A percentile compares a stretch with the other conserved stretches of the same genome.
Conservation (phyloP, 768 basidiomycete species). For the Rossbeevera mucosa region DNA sequence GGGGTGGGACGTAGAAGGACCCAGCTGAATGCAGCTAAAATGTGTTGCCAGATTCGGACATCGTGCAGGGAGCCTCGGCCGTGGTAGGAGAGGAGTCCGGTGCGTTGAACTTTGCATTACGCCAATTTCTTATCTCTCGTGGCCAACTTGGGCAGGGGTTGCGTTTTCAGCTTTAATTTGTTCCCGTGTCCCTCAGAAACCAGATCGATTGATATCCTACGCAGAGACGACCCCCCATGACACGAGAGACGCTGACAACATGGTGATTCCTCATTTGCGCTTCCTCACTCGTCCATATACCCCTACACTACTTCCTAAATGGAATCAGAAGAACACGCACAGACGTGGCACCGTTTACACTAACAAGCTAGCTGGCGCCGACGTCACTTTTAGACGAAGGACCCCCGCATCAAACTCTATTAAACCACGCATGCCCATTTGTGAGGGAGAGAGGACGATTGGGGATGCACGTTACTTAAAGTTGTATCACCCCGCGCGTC, state of each 20-base stretch:
- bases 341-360: too few relatives aligned
- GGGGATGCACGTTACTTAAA: background rate
- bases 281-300: too few relatives aligned
- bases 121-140: background rate
- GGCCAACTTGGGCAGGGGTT: too few relatives aligned
- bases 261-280: background rate
- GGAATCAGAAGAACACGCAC: too few relatives aligned
- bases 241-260: too few relatives aligned
- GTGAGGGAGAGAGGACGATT: background rate
- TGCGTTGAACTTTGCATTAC: background rate
- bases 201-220: background rate
- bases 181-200: background rate
- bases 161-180: background rate
- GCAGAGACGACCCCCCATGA: too few relatives aligned
- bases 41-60: background rate
- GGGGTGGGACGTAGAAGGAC: background rate
- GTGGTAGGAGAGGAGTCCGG: background rate
- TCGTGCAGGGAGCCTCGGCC: background rate
- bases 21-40: background rate
- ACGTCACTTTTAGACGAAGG: slow-evolving; percentile 52
- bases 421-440: slow-evolving; percentile 31
- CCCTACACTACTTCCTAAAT: too few relatives aligned
- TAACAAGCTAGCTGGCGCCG: slow-evolving; percentile 31
- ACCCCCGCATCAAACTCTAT: slow-evolving; percentile 64
- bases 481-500: background rate